Evolutionary conservation across 768 basidiomycete genomes (phyloP), one percentile per base, ranked within the genome.

Genomic region (Russula virescens): DNA sequence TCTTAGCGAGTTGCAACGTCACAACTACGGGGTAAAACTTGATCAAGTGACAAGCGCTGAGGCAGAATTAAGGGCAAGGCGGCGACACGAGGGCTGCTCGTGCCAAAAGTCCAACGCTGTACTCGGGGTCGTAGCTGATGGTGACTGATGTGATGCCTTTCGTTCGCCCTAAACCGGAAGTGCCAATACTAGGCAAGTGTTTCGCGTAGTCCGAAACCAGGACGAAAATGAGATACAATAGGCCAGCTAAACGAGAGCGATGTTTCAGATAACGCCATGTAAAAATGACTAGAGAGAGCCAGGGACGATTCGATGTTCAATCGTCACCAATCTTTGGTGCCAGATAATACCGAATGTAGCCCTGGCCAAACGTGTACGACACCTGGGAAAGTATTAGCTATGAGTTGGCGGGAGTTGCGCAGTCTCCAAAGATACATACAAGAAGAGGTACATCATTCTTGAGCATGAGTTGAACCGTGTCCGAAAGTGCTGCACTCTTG

Each of bases 281-380:
- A n/a, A 42, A 59, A 28, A 43, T 38, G 38, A 38, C 38, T 4
- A 3, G 11, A 51, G 11, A 14, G n/a, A 16, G 21, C 23, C 25
- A 50, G 23, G 38, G 3, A n/a, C 26, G 31, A 28, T 35, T 5
- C 18, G 38, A 21, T 23, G 7, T 19, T 77, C 69, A 91, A 61
- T 94, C 91, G 68, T 94, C 91, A 35, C 89, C 88, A 64, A 94
- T 94, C 79, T 98, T 98, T 25, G 95, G 95, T 48, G 95, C 95
- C 58, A 98, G 83, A 80, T 94, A 98, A 80, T 96, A 98, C 64
- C 88, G 84, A 73, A 98, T 91, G 68, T 82, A 80, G 1, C 95
- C 95, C 71, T 91, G 88, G 49, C 85, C 85, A 69, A 97, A 98
- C 65, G 88, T 85, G 75, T 94, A 98, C 43, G 88, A 85, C 47